Conservation (phyloP, 495 filamentous ascomycete genomes). For the Neurospora discreta region DNA sequence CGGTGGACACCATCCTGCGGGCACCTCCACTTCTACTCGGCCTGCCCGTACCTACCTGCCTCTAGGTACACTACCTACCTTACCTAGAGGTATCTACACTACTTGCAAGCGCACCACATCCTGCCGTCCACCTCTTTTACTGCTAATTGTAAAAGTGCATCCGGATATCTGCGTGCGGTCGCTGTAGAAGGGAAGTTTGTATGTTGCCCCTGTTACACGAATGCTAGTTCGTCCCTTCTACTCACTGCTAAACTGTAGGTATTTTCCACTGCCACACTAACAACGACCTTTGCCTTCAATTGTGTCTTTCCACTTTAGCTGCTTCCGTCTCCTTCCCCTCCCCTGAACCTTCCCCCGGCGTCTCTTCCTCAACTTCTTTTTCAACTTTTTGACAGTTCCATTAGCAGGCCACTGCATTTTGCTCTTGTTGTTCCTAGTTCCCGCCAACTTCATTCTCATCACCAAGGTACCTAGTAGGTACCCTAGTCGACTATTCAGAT, state of each 20-base stretch:
- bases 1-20: not conserved
- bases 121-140: not conserved
- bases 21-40: not conserved
- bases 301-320: not conserved
- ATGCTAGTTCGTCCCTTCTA: not conserved
- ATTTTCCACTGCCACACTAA: not conserved
- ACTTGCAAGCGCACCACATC: not conserved
- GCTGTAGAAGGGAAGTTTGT: not conserved
- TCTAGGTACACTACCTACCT: too few species aligned
- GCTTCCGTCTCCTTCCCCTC: not conserved
- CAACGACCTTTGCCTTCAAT: not conserved
- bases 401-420: not conserved
- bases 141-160: not conserved
- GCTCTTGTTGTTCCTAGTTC: not conserved
- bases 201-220: not conserved
- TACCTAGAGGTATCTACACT: too few species aligned
- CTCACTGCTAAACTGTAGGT: not conserved
- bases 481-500: not conserved
- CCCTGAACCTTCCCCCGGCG: not conserved
- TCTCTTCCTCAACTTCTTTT: not conserved
- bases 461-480: not conserved
- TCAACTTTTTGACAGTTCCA: not conserved
- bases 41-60: not conserved
- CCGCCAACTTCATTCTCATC: not conserved
- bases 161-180: not conserved